Conservation (phyloP, 2,329 filamentous ascomycete species). For the Alternaria atra region DNA sequence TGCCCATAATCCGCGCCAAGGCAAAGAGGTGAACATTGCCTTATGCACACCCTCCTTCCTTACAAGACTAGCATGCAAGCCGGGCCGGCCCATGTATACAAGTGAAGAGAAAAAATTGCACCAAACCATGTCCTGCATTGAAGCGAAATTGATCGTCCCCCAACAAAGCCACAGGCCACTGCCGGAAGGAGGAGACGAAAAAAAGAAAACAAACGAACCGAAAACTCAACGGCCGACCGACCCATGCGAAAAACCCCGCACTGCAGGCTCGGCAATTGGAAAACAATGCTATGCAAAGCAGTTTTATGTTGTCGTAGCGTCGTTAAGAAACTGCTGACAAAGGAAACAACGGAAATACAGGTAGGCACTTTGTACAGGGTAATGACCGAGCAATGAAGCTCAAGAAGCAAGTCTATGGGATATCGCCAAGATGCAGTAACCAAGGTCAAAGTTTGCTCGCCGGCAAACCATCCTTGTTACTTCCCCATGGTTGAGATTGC, state of each 20-base stretch:
- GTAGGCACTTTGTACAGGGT: slow-evolving; percentile 18
- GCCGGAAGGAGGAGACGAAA: slow-evolving; percentile 16
- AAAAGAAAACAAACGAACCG: slow-evolving; percentile 3
- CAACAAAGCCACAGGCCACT: slow-evolving; percentile 4
- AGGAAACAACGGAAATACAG: slow-evolving; percentile 15
- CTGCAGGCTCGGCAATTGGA: slow-evolving; percentile 3
- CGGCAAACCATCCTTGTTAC: slow-evolving; percentile 23
- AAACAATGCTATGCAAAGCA: slow-evolving; percentile 21
- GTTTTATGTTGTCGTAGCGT: slow-evolving; percentile 29
- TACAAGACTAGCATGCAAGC: slow-evolving; percentile 7
- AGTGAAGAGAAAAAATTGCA: slow-evolving; percentile 14
- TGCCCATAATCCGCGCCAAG: slow-evolving; percentile 6
- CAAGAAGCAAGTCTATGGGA: slow-evolving; percentile 42
- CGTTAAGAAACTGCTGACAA: slow-evolving; percentile 24
- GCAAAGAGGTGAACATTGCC: slow-evolving; percentile 13
- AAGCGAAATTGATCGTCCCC: slow-evolving; percentile 19
- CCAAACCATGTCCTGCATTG: slow-evolving; percentile 33
- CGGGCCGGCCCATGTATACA: slow-evolving; percentile 18
- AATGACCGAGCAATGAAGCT: slow-evolving; percentile 35
- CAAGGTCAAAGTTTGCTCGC: slow-evolving; percentile 26
- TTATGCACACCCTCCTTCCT: slow-evolving; percentile 18
- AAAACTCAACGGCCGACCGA: slow-evolving; percentile 29
- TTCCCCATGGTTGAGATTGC: slow-evolving; percentile 16
- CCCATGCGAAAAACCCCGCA: slow-evolving; percentile 14
- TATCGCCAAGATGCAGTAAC: slow-evolving; percentile 37